Evolutionary conservation across 140 eudicot genomes (phyloP), one percentile per base, ranked within the genome.

Genomic region (Erigeron philadelphicus): DNA sequence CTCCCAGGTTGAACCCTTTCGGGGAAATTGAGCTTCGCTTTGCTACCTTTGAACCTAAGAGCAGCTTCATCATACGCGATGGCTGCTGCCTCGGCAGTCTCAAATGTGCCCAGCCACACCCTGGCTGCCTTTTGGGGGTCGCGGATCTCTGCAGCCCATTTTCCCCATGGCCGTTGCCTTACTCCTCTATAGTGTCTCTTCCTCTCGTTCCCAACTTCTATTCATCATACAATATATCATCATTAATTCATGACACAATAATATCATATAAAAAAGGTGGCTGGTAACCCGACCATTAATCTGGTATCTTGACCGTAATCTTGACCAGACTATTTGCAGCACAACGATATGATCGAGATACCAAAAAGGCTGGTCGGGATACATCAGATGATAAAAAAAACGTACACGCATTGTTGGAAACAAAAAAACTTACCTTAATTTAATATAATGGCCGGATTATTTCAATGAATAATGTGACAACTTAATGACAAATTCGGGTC

Each of bases 11-110:
- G 90, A 68, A 89, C 96, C 75, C 96, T 83, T 81, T 86, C 96
- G 4, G 97, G 97, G 80, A 90, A 90, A 67, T 90, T 90, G 66
- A 90, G 88, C 61, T 90, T 90, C 10, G 97, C 97, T 77, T 90
- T 90, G 90, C 79, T 87, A 19, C 97, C 97, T 77, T 87, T 90
- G 67, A 87, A 87, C 66, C 83, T 75, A 5, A 90, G 89, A 4
- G 97, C 97, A 1, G 97, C 97, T 75, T 84, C 92, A 61, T 90
- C 97, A 63, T 90, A 90, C 40, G 97, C 97, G n/a, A 87, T 80
- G 17, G 97, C 97, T 10, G 97, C 97, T n/a, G 84, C 97, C 80
- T 90, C 92, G 0, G 97, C 95, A 0, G 95, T 84, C 41, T 90
- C 97, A 18, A 90, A 90, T 2, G 97, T 90, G 8, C 97, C 97